Evolutionary conservation across 2,329 filamentous ascomycete genomes (phyloP).

Genomic region (Hypoxylon sp.): DNA sequence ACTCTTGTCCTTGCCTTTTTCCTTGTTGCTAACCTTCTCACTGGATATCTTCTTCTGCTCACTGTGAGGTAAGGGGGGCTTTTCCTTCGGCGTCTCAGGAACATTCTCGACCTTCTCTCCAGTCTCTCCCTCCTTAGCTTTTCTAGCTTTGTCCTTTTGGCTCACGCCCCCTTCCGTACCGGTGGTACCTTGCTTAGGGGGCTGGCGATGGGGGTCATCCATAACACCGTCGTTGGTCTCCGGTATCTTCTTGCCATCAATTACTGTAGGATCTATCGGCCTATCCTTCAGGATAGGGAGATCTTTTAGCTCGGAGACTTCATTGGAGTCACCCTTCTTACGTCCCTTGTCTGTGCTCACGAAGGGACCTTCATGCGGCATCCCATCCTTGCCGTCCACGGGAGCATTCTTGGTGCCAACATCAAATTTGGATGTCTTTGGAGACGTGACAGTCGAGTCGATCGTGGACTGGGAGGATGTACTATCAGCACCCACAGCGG

Average conservation of each 20-base stretch:
- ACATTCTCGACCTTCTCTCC: slow-evolving; percentile 79
- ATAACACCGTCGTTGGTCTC: slow-evolving; percentile 85
- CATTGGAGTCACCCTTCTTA: slow-evolving; percentile 55
- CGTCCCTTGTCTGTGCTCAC: slow-evolving; percentile 70
- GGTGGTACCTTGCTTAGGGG: slow-evolving; percentile 86
- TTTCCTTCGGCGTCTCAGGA: slow-evolving; percentile 87
- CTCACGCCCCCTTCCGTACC: slow-evolving; percentile 92
- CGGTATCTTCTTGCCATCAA: slow-evolving; percentile 74
- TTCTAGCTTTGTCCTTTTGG: slow-evolving; percentile 84
- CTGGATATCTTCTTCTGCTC: slow-evolving; percentile 78
- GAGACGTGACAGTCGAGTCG: slow-evolving; percentile 55
- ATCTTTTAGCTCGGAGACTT: slow-evolving; percentile 56
- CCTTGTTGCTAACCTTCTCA: slow-evolving; percentile 58
- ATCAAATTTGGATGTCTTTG: slow-evolving; percentile 58
- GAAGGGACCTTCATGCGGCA: slow-evolving; percentile 89
- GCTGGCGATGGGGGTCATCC: slow-evolving; percentile 84
- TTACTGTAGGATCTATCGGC: slow-evolving; percentile 66
- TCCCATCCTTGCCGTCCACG: slow-evolving; percentile 92
- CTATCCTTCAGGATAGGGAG: slow-evolving; percentile 65
- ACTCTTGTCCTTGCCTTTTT: slow-evolving; percentile 60
- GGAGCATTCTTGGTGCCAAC: slow-evolving; percentile 80
- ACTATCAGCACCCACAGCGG: slow-evolving; percentile 30
- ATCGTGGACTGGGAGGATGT: slow-evolving; percentile 40
- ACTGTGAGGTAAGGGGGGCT: slow-evolving; percentile 83
- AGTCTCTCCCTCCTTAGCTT: slow-evolving; percentile 75